Percentiles rank a stretch among this genome's conserved stretches.
These are phyloP conservation scores for Mycena chlorophos DNA, from an alignment of 768 basidiomycete species.

Conservation along the genomic window DNA sequence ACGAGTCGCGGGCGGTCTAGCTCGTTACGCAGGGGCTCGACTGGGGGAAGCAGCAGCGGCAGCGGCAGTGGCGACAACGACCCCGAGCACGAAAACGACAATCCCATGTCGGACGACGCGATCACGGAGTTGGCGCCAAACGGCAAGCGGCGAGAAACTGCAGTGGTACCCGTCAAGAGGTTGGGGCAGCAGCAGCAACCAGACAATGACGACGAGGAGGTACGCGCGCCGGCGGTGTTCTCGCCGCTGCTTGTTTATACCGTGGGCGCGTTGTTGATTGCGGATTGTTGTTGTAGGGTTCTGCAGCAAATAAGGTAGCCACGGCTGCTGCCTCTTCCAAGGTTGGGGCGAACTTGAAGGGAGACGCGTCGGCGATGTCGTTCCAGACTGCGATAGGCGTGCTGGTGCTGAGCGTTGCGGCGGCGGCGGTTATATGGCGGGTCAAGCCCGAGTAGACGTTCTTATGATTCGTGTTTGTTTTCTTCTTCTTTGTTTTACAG, in stretches of 20 bases:
- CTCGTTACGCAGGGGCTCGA: constrained; percentile 33
- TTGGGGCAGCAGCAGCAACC: constrained; percentile 8
- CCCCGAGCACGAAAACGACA: constrained; percentile 25
- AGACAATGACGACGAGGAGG: constrained; percentile 19
- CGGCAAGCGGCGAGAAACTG: constrained; percentile 20
- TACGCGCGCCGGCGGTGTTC: constrained; percentile 24
- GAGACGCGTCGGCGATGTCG: constrained; percentile 30
- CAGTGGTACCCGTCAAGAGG: neutral
- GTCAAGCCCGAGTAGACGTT: constrained; percentile 40
- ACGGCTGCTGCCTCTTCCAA: too few species aligned
- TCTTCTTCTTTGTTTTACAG: too few species aligned
- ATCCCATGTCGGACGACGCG: constrained; percentile 21
- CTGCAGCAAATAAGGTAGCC: too few species aligned
- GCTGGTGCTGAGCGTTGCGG: constrained; percentile 63
- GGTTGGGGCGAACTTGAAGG: neutral
- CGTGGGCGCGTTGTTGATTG: constrained; percentile 21
- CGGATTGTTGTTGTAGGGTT: constrained; percentile 21
- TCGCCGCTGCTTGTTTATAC: constrained; percentile 16
- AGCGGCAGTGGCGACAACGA: constrained; percentile 25
- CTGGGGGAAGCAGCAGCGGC: too few species aligned
- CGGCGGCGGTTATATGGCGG: constrained; percentile 73
- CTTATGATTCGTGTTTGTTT: neutral
- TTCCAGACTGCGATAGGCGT: constrained; percentile 64
- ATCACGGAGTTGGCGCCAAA: constrained; percentile 18
- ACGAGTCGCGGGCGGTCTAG: constrained; percentile 28